phyloP scores from a whole-genome alignment of 2,329 filamentous ascomycete species.

The Pseudopyrenochaeta lycopersici region DNA sequence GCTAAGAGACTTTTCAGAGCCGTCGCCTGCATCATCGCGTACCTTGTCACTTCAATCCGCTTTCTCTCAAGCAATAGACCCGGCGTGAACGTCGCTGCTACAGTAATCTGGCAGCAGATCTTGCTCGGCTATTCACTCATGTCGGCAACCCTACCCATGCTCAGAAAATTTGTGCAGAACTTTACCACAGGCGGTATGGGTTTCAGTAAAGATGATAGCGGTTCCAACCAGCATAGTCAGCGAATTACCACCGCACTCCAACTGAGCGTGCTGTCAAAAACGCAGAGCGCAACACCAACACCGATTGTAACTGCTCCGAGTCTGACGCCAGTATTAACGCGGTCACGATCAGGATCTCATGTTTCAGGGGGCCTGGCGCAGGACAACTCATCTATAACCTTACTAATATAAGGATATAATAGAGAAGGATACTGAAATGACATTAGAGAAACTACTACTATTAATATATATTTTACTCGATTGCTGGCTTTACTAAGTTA shows the following conservation, averaged over 20 bases:
- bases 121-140: not conserved
- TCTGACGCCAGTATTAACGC: not conserved
- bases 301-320: not conserved
- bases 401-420: conserved; percentile 2
- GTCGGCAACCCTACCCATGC: not conserved
- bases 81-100: not conserved
- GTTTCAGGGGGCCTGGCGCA: conserved; percentile 1
- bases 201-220: not conserved
- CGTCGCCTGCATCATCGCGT: not conserved
- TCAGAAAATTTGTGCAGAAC: not conserved
- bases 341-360: not conserved
- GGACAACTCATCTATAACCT: conserved; percentile 1
- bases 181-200: not conserved
- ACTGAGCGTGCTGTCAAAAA: conserved; percentile 2
- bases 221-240: conserved; percentile 1
- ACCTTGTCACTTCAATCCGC: not conserved
- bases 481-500: too few species aligned
- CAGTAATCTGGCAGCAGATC: not conserved
- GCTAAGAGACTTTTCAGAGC: not conserved
- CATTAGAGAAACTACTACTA: not conserved
- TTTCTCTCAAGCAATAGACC: not conserved
- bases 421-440: not conserved
- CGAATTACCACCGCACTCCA: not conserved
- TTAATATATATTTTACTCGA: too few species aligned
- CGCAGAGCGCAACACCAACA: not conserved